Base-by-base conservation (phyloP, 805 yeast species). In the Saturnispora kantuleensis region DNA sequence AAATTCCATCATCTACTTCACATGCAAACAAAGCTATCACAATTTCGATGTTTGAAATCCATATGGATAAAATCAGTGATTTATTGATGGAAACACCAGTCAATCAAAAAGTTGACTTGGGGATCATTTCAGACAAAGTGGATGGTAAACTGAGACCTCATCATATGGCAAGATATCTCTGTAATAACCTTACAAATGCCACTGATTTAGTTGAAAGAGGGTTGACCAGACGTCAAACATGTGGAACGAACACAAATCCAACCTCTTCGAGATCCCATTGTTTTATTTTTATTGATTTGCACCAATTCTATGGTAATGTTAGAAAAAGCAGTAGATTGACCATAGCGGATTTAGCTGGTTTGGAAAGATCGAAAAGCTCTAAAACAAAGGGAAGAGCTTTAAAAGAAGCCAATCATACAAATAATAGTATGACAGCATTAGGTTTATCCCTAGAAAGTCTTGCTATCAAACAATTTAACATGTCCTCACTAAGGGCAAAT, bases 221-320 rank as follows among this genome's bases (percentile, higher is more conserved):
- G 7, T 57, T 68, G 17, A 51, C 56, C 21, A 56, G 47, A 32
- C 52, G 68, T 41, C 61, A 74, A 40, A 66, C 71, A 4, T 62
- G 67, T 30, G 49, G 70, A 4, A 76, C 79, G 0, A 67, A 62
- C 35, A 55, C 70, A 45, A 74, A 74, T 51, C 49, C 50, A 8
- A 59, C 58, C 7, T 70, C 77, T 5, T 69, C 77, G 8, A 64
- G 79, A 48, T 74, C 79, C 1, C 80, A 75, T 51, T 66, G 75
- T n/a, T 71, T 76, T 50, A 59, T 70, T 3, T 65, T 68, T 44
- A 61, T 75, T 13, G 46, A 52, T 35, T 33, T 52, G 33, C 51
- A 46, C 48, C 16, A 50, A 28, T 10, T 50, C 9, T 48, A 49
- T 44, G 61, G 62, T 18, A 42, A 41, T 15, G 39, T 52, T 38